These are phyloP conservation scores for Acanthamoeba culbertsoni DNA, from an alignment of 208 protist genomes.

Conservation along the genomic window DNA sequence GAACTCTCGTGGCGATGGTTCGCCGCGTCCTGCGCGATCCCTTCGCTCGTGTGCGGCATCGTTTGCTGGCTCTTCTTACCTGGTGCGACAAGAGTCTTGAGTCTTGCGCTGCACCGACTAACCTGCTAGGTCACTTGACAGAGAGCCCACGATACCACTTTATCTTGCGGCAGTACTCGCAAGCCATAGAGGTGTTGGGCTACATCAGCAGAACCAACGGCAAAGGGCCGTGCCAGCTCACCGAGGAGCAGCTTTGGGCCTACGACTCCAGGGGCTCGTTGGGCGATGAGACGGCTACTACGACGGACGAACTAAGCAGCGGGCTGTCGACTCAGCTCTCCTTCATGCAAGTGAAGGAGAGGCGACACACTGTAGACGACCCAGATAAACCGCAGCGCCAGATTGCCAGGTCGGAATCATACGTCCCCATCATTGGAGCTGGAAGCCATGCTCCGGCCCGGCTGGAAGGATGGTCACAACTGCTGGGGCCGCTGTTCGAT, in stretches of 20 bases:
- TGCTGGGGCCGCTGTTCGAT: background rate
- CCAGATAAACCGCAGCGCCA: too few species aligned
- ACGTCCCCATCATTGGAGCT: background rate
- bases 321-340: too few species aligned
- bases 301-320: too few species aligned
- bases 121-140: background rate
- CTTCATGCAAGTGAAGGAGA: too few species aligned
- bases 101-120: background rate
- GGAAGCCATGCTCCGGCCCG: background rate
- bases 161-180: background rate
- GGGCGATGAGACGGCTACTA: background rate
- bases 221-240: background rate
- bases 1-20: constrained; percentile 42
- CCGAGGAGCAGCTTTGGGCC: background rate
- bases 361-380: too few species aligned
- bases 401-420: too few species aligned
- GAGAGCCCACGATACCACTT: constrained; percentile 13
- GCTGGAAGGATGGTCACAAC: background rate
- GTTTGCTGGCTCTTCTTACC: background rate
- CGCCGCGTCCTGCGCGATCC: background rate
- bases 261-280: background rate
- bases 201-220: constrained; percentile 24
- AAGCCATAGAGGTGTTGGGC: background rate
- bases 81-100: background rate
- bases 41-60: background rate